These are phyloP conservation scores for Phyllosticta citriasiana DNA, from an alignment of 2,329 filamentous ascomycete genomes.

Conservation along the genomic window DNA sequence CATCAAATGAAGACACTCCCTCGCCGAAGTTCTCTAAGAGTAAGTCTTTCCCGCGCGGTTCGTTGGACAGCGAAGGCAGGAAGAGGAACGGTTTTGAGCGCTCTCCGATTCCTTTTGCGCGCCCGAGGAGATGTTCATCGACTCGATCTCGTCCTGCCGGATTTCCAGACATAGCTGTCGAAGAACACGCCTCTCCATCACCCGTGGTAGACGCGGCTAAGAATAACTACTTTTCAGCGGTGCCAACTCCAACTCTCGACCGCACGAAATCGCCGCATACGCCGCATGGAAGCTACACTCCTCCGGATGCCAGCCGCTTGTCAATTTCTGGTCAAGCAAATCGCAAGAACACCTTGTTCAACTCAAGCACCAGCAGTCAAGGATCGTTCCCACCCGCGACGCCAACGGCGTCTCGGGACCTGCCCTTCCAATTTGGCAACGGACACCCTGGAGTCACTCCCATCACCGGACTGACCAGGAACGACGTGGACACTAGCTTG, in stretches of 20 bases:
- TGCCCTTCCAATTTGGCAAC: slow-evolving; percentile 47
- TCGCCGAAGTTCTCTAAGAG: slow-evolving; percentile 20
- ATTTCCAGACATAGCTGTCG: background rate
- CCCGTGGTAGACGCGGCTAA: slow-evolving; percentile 34
- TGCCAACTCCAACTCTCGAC: slow-evolving; percentile 46
- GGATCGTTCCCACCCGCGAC: slow-evolving; percentile 62
- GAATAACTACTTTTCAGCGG: slow-evolving; percentile 45
- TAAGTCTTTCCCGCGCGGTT: slow-evolving; percentile 25
- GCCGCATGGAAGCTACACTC: slow-evolving; percentile 62
- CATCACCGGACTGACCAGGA: slow-evolving; percentile 57
- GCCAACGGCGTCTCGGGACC: slow-evolving; percentile 59
- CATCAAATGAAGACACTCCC: slow-evolving; percentile 20
- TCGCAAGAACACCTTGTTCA: slow-evolving; percentile 28
- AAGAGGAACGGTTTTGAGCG: slow-evolving; percentile 8
- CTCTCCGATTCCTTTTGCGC: slow-evolving; percentile 6
- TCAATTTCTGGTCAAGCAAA: slow-evolving; percentile 57
- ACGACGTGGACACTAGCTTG: slow-evolving; percentile 66
- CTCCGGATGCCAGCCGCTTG: slow-evolving; percentile 71
- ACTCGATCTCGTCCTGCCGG: background rate
- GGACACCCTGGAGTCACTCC: slow-evolving; percentile 48
- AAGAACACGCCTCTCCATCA: background rate
- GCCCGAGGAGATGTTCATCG: slow-evolving; percentile 8
- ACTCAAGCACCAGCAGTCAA: slow-evolving; percentile 30
- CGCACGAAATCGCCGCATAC: slow-evolving; percentile 58
- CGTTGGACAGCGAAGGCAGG: slow-evolving; percentile 1